Conservation (phyloP, 805 yeast genomes). For the Ogataea methylovora region DNA sequence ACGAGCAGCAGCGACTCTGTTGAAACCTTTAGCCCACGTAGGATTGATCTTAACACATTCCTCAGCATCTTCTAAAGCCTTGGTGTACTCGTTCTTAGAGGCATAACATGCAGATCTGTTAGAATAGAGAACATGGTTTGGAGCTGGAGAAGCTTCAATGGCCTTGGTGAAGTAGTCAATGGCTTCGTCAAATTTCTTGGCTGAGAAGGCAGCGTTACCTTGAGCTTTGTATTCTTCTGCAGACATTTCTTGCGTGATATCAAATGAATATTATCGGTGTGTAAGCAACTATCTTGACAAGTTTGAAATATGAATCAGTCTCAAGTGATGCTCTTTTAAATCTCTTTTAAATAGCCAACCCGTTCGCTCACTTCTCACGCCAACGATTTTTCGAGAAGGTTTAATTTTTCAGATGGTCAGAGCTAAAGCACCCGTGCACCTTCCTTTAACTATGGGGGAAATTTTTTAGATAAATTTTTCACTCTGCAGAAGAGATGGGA, state of each 20-base stretch:
- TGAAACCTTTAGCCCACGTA: slow-evolving; percentile 92
- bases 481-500: no score
- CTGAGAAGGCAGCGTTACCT: slow-evolving; percentile 89
- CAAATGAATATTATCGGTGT: no score
- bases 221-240: slow-evolving; percentile 80
- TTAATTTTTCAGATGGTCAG: no score
- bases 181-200: slow-evolving; percentile 78
- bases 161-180: slow-evolving; percentile 79
- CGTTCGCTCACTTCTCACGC: no score
- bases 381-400: no score
- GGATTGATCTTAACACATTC: slow-evolving; percentile 76
- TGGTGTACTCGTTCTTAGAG: slow-evolving; percentile 61
- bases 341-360: no score
- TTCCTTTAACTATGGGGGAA: no score
- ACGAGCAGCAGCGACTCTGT: slow-evolving; percentile 88
- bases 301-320: no score
- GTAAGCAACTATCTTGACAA: no score
- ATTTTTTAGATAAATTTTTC: no score
- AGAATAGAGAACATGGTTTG: slow-evolving; percentile 89
- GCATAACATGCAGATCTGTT: slow-evolving; percentile 92
- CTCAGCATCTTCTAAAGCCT: slow-evolving; percentile 81
- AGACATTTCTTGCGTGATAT: slow-evolving; percentile 32
- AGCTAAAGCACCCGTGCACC: no score
- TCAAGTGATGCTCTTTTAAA: no score
- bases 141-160: slow-evolving; percentile 69